Conservation (phyloP, 2,329 filamentous ascomycete species). For the Fusarium marasasianum region DNA sequence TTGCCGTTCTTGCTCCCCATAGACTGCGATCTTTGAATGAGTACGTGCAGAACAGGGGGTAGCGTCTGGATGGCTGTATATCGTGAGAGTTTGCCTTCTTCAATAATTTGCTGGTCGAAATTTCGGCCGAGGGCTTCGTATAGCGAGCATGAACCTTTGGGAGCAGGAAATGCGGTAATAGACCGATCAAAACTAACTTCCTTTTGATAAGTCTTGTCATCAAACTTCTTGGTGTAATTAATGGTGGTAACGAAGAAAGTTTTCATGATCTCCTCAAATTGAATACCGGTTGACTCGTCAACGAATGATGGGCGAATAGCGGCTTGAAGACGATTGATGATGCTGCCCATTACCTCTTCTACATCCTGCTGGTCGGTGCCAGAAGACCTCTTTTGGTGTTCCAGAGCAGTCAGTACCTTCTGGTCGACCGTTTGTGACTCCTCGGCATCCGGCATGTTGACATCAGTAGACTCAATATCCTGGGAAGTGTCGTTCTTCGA, state of each 20-base stretch:
- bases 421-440: slow-evolving; percentile 54
- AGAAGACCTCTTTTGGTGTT: slow-evolving; percentile 57
- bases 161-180: slow-evolving; percentile 68
- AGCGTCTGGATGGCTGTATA: slow-evolving; percentile 79
- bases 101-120: slow-evolving; percentile 82
- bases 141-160: slow-evolving; percentile 66
- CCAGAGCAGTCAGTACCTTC: slow-evolving; percentile 56
- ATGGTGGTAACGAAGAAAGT: slow-evolving; percentile 71
- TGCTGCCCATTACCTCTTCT: slow-evolving; percentile 92
- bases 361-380: slow-evolving; percentile 88
- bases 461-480: slow-evolving; percentile 21
- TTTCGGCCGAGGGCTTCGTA: slow-evolving; percentile 87
- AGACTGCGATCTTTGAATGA: slow-evolving; percentile 84
- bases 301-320: slow-evolving; percentile 81
- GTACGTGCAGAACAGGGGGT: slow-evolving; percentile 87
- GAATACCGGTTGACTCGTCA: slow-evolving; percentile 71
- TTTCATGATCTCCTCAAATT: slow-evolving; percentile 82
- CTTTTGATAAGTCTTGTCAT: slow-evolving; percentile 52
- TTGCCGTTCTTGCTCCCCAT: slow-evolving; percentile 80
- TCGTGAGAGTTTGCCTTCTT: slow-evolving; percentile 67
- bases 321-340: slow-evolving; percentile 89
- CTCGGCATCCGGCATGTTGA: slow-evolving; percentile 46
- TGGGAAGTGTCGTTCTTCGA: neutral
- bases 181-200: slow-evolving; percentile 68
- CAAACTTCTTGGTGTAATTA: slow-evolving; percentile 66